Conservation (phyloP, 208 protist genomes). For the Novymonas esmeraldas region DNA sequence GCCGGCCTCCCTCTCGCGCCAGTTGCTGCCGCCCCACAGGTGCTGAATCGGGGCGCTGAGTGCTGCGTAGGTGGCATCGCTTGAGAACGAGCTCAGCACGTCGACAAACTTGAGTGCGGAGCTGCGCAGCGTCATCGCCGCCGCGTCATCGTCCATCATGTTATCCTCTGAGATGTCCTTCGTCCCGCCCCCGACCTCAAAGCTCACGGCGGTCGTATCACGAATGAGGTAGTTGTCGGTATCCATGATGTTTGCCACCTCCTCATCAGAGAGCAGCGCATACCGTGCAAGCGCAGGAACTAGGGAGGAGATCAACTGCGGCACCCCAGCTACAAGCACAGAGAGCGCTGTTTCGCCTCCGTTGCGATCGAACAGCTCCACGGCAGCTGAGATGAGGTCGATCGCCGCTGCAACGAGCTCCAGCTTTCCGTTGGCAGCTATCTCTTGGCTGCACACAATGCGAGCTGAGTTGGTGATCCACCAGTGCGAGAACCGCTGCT, state of each 20-base stretch:
- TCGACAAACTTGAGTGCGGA: slow-evolving; percentile 79
- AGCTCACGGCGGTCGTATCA: slow-evolving; percentile 53
- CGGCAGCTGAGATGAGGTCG: slow-evolving; percentile 56
- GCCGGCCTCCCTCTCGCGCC: slow-evolving; percentile 65
- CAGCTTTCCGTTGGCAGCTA: slow-evolving; percentile 33
- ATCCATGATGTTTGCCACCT: slow-evolving; percentile 71
- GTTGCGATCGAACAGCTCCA: slow-evolving; percentile 66
- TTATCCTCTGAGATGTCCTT: slow-evolving; percentile 83
- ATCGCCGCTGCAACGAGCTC: slow-evolving; percentile 68
- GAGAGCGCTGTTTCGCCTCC: slow-evolving; percentile 52
- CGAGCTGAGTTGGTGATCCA: slow-evolving; percentile 63
- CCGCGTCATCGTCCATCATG: slow-evolving; percentile 66
- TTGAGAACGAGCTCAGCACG: slow-evolving; percentile 60
- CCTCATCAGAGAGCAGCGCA: slow-evolving; percentile 72
- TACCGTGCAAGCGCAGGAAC: slow-evolving; percentile 58
- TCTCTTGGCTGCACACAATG: slow-evolving; percentile 41
- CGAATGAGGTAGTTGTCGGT: slow-evolving; percentile 79
- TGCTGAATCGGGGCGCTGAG: slow-evolving; percentile 52
- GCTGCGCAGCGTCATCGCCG: slow-evolving; percentile 71
- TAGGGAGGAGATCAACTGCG: slow-evolving; percentile 36
- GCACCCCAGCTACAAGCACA: slow-evolving; percentile 53
- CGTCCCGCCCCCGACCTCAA: slow-evolving; percentile 37
- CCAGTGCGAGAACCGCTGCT: slow-evolving; percentile 33
- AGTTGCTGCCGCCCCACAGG: slow-evolving; percentile 61
- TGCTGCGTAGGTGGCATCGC: slow-evolving; percentile 41